Base-by-base conservation (phyloP, 2,329 filamentous ascomycete species). In the Epichloe elymi region DNA sequence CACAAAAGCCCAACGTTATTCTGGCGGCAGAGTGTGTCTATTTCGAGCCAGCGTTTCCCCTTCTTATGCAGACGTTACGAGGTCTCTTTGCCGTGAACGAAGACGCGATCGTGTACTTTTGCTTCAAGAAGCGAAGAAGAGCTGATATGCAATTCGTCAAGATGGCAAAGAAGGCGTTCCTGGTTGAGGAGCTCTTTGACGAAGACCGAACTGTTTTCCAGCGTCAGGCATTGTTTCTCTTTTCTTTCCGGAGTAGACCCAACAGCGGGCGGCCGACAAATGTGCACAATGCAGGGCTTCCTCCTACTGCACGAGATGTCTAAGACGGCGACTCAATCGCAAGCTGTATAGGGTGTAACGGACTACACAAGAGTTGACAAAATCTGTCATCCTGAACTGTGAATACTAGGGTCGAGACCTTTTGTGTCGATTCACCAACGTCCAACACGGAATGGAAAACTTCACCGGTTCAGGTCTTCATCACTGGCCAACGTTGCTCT, bases 1-100 rank as follows among this genome's bases (percentile, higher is more conserved):
- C 74, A 50, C 72, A 74, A 58, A 78, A 78, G 55, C 88, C 89
- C 17, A 82, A 90, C 60, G 74, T 95, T 51, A 82, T 98, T 51
- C 76, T 97, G n/a, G 93, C 93, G 3, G 91, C 90, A 40, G 93
- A 97, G 67, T 97, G 91, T 68, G 89, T 95, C 46, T 98, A 97
- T 72, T 95, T 95, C 66, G 93, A 97, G 67, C 89, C 91, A 3
- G 88, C 93, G 1, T 97, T 97, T 63, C 90, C 91, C 33, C 74
- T 96, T 36, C 76, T 98, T 45, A 77, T 93, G 62, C 71, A 81
- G 56, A 97, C 91, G 5, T 70, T 97, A 57, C 73, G 78, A 53
- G 81, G 86, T 55, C 73, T 96, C 46, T 74, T 95, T 56, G 76
- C 79, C 15, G 76, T 89, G 42, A 89, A 84, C 65, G 84, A 85